phyloP scores from a whole-genome alignment of 805 yeast genomes.

The Pichia eremophila region DNA sequence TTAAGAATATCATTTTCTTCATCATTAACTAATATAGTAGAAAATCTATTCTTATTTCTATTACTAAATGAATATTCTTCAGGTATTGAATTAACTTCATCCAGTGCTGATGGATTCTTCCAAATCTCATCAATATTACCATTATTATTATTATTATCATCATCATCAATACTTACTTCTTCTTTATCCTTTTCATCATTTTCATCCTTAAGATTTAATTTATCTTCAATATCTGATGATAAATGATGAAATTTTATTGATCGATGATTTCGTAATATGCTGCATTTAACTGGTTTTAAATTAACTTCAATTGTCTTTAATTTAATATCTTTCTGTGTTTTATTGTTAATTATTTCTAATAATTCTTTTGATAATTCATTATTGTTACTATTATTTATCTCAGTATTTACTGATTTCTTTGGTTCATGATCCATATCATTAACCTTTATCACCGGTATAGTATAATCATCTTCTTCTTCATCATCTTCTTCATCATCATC shows the following conservation, averaged over 20 bases:
- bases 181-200: background rate
- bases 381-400: conserved; percentile 1
- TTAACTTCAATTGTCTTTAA: background rate
- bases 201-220: background rate
- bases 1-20: background rate
- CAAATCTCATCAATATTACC: background rate
- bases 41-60: background rate
- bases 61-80: conserved; percentile 15
- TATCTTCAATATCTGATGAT: conserved; percentile 6
- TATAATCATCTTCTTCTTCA: too few relatives aligned
- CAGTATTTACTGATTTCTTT: background rate
- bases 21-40: background rate
- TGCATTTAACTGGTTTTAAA: conserved; percentile 1
- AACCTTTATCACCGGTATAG: too few relatives aligned
- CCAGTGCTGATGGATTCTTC: conserved; percentile 14
- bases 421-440: background rate
- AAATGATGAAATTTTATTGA: conserved; percentile 10
- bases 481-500: too few relatives aligned
- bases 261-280: background rate
- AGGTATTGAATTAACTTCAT: conserved; percentile 29
- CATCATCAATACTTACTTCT: background rate
- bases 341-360: conserved; percentile 1
- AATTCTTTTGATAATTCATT: background rate
- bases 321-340: background rate
- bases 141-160: background rate